phyloP scores from a whole-genome alignment of 2,329 filamentous ascomycete genomes.

The Talaromyces marneffei region DNA sequence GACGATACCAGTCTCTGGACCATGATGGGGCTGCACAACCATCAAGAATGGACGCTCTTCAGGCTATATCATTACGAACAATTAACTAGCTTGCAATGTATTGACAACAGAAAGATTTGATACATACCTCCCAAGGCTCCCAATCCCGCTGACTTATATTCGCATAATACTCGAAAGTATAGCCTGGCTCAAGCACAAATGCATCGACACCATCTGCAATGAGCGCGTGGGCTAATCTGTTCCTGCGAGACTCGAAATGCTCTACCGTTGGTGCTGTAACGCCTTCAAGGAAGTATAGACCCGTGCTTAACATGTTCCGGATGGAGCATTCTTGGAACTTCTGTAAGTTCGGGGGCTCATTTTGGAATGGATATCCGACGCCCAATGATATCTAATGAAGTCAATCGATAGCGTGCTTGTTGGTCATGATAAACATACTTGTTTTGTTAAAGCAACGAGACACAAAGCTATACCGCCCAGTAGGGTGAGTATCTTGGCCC shows the following conservation, averaged over 20 bases:
- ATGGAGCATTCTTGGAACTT: conserved; percentile 49
- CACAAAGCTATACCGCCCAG: neutral
- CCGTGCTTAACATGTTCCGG: conserved; percentile 42
- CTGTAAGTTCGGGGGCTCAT: neutral
- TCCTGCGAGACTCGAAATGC: conserved; percentile 52
- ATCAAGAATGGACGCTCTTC: conserved; percentile 60
- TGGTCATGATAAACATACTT: neutral
- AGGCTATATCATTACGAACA: conserved; percentile 35
- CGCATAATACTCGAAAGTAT: conserved; percentile 60
- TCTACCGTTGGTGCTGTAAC: conserved; percentile 44
- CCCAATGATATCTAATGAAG: neutral
- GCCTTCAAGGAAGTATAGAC: conserved; percentile 48
- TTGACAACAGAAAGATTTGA: neutral
- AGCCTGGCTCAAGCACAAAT: conserved; percentile 59
- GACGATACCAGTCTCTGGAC: conserved; percentile 35
- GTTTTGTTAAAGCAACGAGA: neutral
- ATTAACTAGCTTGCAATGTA: neutral
- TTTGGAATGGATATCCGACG: neutral
- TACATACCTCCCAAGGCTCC: conserved; percentile 52
- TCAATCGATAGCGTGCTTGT: neutral
- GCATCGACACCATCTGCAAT: conserved; percentile 48
- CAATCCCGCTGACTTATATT: conserved; percentile 58
- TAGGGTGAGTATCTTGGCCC: neutral
- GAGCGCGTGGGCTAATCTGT: conserved; percentile 54
- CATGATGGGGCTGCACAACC: conserved; percentile 47